Evolutionary conservation across 2,329 filamentous ascomycete species (phyloP).

Genomic region (Fusarium aywerte): DNA sequence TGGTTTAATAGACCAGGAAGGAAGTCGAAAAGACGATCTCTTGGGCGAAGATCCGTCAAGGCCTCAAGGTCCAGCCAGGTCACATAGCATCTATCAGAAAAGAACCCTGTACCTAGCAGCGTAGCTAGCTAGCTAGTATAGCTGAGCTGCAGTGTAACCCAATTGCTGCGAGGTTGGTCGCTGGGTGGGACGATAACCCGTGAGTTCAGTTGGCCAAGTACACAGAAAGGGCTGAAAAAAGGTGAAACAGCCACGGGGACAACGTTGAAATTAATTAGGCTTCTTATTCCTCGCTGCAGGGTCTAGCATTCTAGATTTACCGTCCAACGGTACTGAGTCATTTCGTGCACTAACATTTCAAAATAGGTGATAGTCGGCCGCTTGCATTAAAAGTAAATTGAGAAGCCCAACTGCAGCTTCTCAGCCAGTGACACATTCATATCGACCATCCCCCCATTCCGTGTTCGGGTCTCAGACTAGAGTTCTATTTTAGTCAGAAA

Average conservation of each 20-base stretch:
- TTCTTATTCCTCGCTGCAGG: slow-evolving; percentile 31
- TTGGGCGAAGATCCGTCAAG: slow-evolving; percentile 24
- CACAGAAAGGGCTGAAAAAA: slow-evolving; percentile 19
- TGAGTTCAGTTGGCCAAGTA: not conserved
- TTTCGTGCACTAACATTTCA: slow-evolving; percentile 7
- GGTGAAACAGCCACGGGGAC: slow-evolving; percentile 33
- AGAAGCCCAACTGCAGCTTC: not conserved
- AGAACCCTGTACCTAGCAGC: slow-evolving; percentile 2
- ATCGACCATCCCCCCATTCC: not conserved
- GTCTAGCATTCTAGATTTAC: slow-evolving; percentile 31
- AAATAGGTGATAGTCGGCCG: slow-evolving; percentile 3
- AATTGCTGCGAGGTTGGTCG: slow-evolving; percentile 18
- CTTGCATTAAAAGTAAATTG: not conserved
- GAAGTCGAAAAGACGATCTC: slow-evolving; percentile 35
- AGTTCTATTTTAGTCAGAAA: slow-evolving; percentile 1
- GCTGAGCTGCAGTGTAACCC: slow-evolving; percentile 8
- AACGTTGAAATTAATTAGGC: slow-evolving; percentile 41
- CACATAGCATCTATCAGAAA: not conserved
- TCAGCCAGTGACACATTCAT: slow-evolving; percentile 11
- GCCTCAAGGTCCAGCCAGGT: slow-evolving; percentile 1
- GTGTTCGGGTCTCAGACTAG: not conserved
- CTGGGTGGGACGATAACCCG: not conserved
- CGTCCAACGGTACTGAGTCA: slow-evolving; percentile 21
- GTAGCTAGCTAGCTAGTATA: not conserved
- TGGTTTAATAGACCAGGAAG: slow-evolving; percentile 20